Evolutionary conservation across 768 basidiomycete genomes (phyloP).

Genomic region (Russula brevipes): DNA sequence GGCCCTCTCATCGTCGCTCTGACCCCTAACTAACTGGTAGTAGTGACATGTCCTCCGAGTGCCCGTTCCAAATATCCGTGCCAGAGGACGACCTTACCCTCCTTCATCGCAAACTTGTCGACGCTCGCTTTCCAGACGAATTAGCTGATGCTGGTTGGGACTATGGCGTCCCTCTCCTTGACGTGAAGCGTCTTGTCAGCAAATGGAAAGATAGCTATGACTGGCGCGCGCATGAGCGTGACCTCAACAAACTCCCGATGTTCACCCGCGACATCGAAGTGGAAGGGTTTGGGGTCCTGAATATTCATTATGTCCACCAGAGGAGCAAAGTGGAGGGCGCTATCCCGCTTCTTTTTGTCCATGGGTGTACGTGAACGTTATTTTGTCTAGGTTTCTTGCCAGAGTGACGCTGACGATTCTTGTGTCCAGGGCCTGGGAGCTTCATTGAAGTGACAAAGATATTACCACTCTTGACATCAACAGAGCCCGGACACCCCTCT

Average conservation of each 20-base stretch:
- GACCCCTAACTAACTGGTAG: neutral
- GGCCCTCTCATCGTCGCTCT: neutral
- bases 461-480: slow-evolving; percentile 45
- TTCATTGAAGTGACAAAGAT: slow-evolving; percentile 48
- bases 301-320: slow-evolving; percentile 37
- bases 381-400: neutral
- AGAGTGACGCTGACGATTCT: neutral
- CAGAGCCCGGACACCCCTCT: slow-evolving; percentile 42
- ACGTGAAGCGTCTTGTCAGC: slow-evolving; percentile 29
- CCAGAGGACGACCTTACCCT: slow-evolving; percentile 38
- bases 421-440: slow-evolving; percentile 17
- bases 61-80: slow-evolving; percentile 45
- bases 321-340: slow-evolving; percentile 29
- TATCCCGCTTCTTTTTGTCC: slow-evolving; percentile 32
- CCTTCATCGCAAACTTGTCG: slow-evolving; percentile 44
- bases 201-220: slow-evolving; percentile 32
- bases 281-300: slow-evolving; percentile 32
- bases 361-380: slow-evolving; percentile 30
- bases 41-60: slow-evolving; percentile 28
- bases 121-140: slow-evolving; percentile 52
- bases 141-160: slow-evolving; percentile 46
- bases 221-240: slow-evolving; percentile 32
- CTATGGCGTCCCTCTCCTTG: slow-evolving; percentile 40
- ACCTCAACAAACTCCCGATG: slow-evolving; percentile 34
- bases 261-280: slow-evolving; percentile 35